Evolutionary conservation across 257 asterid species (phyloP).

Genomic region (Prunella vulgaris): DNA sequence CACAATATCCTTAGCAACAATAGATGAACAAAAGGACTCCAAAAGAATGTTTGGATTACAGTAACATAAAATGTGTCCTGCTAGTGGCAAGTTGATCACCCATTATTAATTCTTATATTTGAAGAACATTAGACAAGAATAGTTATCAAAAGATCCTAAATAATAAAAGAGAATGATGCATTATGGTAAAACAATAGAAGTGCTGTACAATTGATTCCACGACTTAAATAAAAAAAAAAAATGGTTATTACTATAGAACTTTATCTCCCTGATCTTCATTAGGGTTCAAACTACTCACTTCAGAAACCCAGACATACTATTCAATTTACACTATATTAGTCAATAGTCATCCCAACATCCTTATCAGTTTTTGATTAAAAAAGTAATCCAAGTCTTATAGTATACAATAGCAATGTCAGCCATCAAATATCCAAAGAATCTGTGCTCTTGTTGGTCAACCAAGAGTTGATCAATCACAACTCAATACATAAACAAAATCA

Average conservation of each 20-base stretch:
- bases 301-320: conserved; percentile 12
- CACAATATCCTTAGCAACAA: too few species aligned
- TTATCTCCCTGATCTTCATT: background rate
- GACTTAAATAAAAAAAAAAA: background rate
- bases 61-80: background rate
- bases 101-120: background rate
- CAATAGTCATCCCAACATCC: background rate
- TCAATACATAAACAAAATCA: too few species aligned
- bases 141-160: background rate
- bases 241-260: background rate
- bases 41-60: background rate
- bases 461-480: too few species aligned
- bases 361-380: conserved; percentile 4
- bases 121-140: background rate
- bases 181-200: background rate
- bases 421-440: background rate
- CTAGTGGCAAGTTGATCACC: background rate
- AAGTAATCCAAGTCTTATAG: background rate
- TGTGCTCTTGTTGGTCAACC: background rate
- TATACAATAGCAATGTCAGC: too few species aligned
- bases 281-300: conserved; percentile 18
- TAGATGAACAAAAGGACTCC: too few species aligned
- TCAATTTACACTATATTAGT: background rate
- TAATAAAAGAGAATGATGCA: background rate
- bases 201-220: background rate